Evolutionary conservation across 176 grass and related monocot genomes (phyloP), one percentile per base, ranked within the genome.

Genomic region (Raddia guianensis): DNA sequence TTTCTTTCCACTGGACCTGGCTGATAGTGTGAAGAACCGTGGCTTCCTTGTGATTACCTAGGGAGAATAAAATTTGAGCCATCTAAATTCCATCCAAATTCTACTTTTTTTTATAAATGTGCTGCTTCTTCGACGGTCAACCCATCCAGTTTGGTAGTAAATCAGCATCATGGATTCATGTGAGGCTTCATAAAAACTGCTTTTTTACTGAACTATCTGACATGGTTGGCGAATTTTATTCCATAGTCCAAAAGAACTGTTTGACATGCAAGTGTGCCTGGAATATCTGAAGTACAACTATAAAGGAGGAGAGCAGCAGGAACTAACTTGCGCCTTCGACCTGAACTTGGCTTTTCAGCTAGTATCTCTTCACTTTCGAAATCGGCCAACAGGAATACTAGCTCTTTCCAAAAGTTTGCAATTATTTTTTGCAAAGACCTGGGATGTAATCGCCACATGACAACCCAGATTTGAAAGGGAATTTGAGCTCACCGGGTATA

Each of bases 1-100:
- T 58, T 65, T 62, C 45, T 82, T 82, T 82, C 60, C 12, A 72
- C 60, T 54, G 68, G 59, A 61, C 51, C 80, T 9, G 69, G 57
- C 11, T 47, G 51, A 63, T 82, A 43, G 78, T 68, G 51, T 86
- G 66, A 18, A 60, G 74, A 81, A 81, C 71, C n/a, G 47, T 13
- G 6, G 73, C n/a, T 73, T 68, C 58, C 60, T 48, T 86, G 72
- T 86, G 83, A 85, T 76, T 74, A 73, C 44, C 73, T 78, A 65
- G 20, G 57, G 50, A 82, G 66, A 82, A 62, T 63, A 86, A 90
- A 89, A 78, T 67, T 67, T 62, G 78, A 61, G 44, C 45, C 67
- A 73, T 73, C 83, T 73, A 40, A 66, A 85, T 73, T 86, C 53
- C 67, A 73, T 86, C 73, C 73, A 60, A 20, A 82, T 82, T 72